phyloP scores from a whole-genome alignment of 768 basidiomycete genomes.

The Leccinum subtestaceum region DNA sequence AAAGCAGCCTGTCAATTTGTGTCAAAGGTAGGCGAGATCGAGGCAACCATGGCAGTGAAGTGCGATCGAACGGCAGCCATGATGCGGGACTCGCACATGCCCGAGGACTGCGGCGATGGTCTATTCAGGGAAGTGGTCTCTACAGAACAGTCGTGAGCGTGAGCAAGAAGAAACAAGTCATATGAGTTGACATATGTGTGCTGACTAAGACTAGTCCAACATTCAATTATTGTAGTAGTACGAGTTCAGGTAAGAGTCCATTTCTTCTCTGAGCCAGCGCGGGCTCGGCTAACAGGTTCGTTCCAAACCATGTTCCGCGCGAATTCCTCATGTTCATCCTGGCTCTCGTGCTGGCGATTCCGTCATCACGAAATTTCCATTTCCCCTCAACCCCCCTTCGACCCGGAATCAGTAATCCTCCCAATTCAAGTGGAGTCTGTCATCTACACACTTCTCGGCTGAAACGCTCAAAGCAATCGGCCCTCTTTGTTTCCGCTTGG shows the following conservation, averaged over 20 bases:
- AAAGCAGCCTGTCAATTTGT: not conserved
- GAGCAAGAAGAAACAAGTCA: not conserved
- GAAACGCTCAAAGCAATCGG: slow-evolving; percentile 16
- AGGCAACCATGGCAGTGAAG: not conserved
- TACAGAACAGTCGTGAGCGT: not conserved
- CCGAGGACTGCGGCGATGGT: slow-evolving; percentile 10
- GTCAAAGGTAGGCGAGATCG: not conserved
- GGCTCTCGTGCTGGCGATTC: slow-evolving; percentile 16
- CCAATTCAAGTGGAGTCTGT: slow-evolving; percentile 7
- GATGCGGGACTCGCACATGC: not conserved
- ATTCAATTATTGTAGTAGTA: too few relatives aligned
- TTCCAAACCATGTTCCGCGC: slow-evolving; percentile 16
- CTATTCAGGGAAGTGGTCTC: not conserved
- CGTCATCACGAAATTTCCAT: slow-evolving; percentile 15
- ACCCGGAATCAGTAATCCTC: slow-evolving; percentile 21
- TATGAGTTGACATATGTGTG: not conserved
- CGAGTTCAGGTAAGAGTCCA: slow-evolving; percentile 2
- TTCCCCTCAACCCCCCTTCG: slow-evolving; percentile 2
- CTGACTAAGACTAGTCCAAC: slow-evolving; percentile 4
- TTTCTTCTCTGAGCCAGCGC: slow-evolving; percentile 4
- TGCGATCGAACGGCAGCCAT: not conserved
- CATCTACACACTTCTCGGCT: slow-evolving; percentile 19
- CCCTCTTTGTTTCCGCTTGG: slow-evolving; percentile 23
- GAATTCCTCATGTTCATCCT: slow-evolving; percentile 21
- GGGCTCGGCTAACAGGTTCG: slow-evolving; percentile 10